Percentiles rank a stretch among this genome's conserved stretches.
Evolutionary conservation across 345 rosid species (phyloP).

Genomic region (Ceriops decandra): DNA sequence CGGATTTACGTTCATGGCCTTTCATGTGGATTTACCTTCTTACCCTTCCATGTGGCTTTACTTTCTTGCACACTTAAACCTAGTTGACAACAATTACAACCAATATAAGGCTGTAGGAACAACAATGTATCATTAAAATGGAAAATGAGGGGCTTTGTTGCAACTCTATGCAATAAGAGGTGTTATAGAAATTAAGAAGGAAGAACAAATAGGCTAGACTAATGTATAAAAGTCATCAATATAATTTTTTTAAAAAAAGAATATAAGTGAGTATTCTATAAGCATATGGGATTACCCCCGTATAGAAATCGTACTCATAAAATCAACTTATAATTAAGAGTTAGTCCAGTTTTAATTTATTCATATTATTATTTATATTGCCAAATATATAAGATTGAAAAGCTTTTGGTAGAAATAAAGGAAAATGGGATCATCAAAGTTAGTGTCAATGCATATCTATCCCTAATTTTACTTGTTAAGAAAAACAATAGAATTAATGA

Average conservation of each 20-base stretch:
- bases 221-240: too few relatives aligned
- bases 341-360: background rate
- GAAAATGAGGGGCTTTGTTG: background rate
- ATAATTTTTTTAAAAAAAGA: background rate
- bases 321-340: background rate
- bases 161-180: background rate
- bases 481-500: background rate
- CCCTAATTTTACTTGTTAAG: background rate
- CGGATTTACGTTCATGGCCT: too few relatives aligned
- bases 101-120: too few relatives aligned
- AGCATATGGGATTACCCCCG: background rate
- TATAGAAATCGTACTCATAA: background rate
- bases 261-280: background rate
- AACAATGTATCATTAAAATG: background rate
- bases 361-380: background rate
- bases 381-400: background rate
- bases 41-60: too few relatives aligned
- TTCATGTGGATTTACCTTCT: too few relatives aligned
- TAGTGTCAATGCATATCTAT: background rate
- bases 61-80: too few relatives aligned
- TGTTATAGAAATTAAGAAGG: background rate
- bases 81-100: too few relatives aligned
- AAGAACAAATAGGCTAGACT: background rate
- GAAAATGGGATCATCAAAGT: background rate
- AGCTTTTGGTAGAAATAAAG: background rate